Evolutionary conservation across 805 yeast genomes (phyloP).

Genomic region (Torulaspora maleeae): DNA sequence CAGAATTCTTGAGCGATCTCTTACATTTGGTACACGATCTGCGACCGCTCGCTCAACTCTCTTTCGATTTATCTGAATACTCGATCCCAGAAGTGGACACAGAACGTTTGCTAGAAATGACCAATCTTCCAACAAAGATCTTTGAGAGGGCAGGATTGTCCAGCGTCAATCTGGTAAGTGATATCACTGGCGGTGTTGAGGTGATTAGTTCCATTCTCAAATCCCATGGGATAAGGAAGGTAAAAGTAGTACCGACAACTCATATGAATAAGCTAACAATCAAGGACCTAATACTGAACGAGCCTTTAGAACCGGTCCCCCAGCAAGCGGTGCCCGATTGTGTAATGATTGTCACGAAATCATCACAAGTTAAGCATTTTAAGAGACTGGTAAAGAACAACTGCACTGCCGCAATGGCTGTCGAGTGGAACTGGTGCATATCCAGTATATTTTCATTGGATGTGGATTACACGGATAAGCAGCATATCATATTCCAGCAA

Average conservation of each 20-base stretch:
- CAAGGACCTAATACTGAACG: conserved; percentile 18
- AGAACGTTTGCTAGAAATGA: conserved; percentile 20
- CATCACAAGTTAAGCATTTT: conserved; percentile 30
- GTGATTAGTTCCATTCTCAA: conserved; percentile 26
- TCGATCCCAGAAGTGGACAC: conserved; percentile 35
- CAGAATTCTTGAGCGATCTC: conserved; percentile 44
- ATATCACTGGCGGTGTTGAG: conserved; percentile 30
- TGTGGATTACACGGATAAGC: conserved; percentile 6
- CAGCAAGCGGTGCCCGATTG: conserved; percentile 14
- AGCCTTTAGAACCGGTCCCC: neutral
- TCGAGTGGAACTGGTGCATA: conserved; percentile 37
- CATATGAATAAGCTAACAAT: conserved; percentile 17
- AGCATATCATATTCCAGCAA: conserved; percentile 8
- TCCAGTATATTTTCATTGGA: conserved; percentile 27
- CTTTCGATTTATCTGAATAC: conserved; percentile 27
- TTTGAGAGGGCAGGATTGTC: conserved; percentile 26
- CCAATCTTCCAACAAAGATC: conserved; percentile 19
- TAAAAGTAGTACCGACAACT: conserved; percentile 16
- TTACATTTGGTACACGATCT: conserved; percentile 31
- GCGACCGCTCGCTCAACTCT: conserved; percentile 12
- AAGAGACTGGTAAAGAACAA: conserved; percentile 14
- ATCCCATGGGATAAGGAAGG: conserved; percentile 27
- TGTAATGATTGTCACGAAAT: conserved; percentile 28
- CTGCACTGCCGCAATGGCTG: conserved; percentile 18
- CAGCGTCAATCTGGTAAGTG: conserved; percentile 23